Conservation (phyloP, 2,329 filamentous ascomycete species). For the Xylaria multiplex region DNA sequence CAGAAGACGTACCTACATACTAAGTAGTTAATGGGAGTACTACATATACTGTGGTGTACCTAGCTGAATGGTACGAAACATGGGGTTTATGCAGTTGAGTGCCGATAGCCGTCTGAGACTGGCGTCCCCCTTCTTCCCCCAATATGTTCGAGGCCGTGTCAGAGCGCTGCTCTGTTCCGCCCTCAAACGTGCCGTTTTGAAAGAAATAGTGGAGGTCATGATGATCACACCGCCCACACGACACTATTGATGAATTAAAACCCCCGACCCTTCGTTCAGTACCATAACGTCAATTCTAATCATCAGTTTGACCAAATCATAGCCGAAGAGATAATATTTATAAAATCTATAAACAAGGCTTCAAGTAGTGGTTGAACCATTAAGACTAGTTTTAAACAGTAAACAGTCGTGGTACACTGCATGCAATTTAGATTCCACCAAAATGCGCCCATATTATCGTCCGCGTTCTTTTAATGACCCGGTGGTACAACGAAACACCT, state of each 20-base stretch:
- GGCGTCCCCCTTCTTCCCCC: slow-evolving; percentile 18
- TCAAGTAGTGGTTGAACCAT: background rate
- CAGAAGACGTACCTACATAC: background rate
- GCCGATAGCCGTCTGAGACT: slow-evolving; percentile 29
- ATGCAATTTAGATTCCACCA: background rate
- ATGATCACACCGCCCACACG: no score
- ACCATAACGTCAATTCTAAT: no score
- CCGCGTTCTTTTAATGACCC: background rate
- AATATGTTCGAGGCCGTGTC: slow-evolving; percentile 28
- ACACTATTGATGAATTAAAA: no score
- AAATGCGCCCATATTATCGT: slow-evolving; percentile 1
- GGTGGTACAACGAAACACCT: background rate
- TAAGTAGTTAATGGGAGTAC: no score
- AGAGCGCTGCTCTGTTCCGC: slow-evolving; percentile 14
- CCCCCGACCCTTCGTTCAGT: no score
- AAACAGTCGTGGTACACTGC: no score
- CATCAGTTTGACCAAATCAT: no score
- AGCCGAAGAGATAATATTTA: no score
- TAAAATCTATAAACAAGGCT: background rate
- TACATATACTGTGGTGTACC: background rate
- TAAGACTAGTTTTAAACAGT: no score
- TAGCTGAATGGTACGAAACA: no score
- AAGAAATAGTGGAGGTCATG: no score
- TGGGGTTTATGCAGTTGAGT: slow-evolving; percentile 4
- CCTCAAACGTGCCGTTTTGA: background rate